Evolutionary conservation across 768 basidiomycete species (phyloP), one percentile per base, ranked within the genome.

Genomic region (Pleurotus salmoneostramineus): DNA sequence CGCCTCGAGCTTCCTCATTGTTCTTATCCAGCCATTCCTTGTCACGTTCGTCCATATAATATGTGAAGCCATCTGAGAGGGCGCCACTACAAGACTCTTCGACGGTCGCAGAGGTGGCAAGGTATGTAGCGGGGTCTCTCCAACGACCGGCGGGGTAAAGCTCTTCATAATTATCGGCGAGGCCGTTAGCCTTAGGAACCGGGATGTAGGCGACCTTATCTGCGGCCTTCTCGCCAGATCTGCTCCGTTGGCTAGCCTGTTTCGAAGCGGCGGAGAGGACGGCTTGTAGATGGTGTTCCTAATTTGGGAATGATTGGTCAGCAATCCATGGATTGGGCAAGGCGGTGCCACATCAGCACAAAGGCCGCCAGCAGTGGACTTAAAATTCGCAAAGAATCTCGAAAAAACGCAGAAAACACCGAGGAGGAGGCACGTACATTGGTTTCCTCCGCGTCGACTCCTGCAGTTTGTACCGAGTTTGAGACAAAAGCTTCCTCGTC

Each of bases 1-100:
- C 92, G 14, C 89, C 91, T 11, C 88, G 80, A 1, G 90, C 91
- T 57, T 88, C 84, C 66, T 88, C 88, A 65, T 98, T 97, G 67
- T 93, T 93, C 72, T 85, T 89, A 64, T 91, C 89, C 34, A 99
- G 81, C 96, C 96, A 99, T 62, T 90, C 89, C 65, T 89, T 86
- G 74, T 98, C 96, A 14, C 89, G 87, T 70, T 98, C 97, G 65
- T 99, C 96, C 90, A 98, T 91, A 62, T 85, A 91, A 67, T 98
- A 98, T 1, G 87, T 85, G 72, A 89, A 89, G 0, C 89, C 89
- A 63, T 89, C 85, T 34, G 83, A 74, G 57, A 94, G 81, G 8
- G 83, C 84, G 61, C 74, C 78, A 3, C 70, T 69, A 63, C 79
- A 76, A 6, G 83, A 76, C 62, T 95, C 93, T 64, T 98, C 97